Evolutionary conservation across 257 asterid genomes (phyloP), one percentile per base, ranked within the genome.

Genomic region (Rehmannia glutinosa): DNA sequence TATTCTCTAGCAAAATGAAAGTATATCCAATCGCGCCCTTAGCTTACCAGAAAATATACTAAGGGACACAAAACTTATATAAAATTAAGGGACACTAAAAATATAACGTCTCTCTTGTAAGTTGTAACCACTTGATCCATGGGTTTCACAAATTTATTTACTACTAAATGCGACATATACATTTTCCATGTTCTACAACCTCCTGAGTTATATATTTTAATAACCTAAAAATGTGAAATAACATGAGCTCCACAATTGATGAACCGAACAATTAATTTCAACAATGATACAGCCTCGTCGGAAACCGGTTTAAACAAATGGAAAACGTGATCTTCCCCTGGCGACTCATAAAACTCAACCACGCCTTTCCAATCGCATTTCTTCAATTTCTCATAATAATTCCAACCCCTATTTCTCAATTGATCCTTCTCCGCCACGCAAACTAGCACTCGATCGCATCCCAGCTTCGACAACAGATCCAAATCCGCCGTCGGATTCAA

Each of bases 401-500:
- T 6, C 75, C 39, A 51, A 1, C 88, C 88, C 55, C 87, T 73
- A 0, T 70, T 61, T 30, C 74, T 79, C 73, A 81, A 7, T 0
- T 17, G 8, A 68, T 87, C 95, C 36, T 70, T 77, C 75, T 59
- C 87, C 50, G 80, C 88, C 25, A 74, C 74, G 28, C 80, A 81
- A 4, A 83, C 77, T 75, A 87, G 71, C 17, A 85, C 85, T 65
- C 69, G 47, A 0, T 55, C 71, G 72, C 86, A 79, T 0, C 75
- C 79, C 47, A 87, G 69, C 5, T 62, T 61, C 12, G 84, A 19
- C 32, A 78, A 3, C 3, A 62, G 16, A 49, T 42, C 76, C 77
- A 45, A 15, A 68, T 80, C 72, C 54, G 74, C 81, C 21, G 72
- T 68, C 69, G 95, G 95, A 62, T 81, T 51, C 39, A 81, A 32